Evolutionary conservation across 352 stramenopile genomes (phyloP), one percentile per base, ranked within the genome.

Genomic region (Phytophthora hibernalis): DNA sequence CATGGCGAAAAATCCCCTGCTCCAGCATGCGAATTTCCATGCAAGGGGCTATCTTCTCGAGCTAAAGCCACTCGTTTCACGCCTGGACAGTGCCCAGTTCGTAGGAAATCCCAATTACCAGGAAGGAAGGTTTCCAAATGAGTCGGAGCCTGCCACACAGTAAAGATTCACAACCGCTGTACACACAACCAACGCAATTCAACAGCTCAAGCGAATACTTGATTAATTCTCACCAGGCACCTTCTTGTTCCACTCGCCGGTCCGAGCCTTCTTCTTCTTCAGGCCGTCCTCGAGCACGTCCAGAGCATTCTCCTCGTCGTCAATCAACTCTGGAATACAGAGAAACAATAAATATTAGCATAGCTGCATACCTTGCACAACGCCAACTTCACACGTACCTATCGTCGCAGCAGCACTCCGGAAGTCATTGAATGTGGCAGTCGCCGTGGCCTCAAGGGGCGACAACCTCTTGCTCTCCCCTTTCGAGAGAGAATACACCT

Each of bases 221-320:
- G 42, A 65, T 70, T 70, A 68, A 61, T 70, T 68, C 21, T 61
- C 54, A 47, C 60, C 58, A 28, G 59, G 52, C 18, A 74, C 43
- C 50, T 65, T 77, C 53, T 75, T 79, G 62, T 82, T 82, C 74
- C 74, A 79, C 57, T 80, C 68, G 55, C 54, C 74, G 7, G 69
- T 82, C 66, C 82, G 74, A 61, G 90, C 77, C 53, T 93, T 95
- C 65, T 95, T 95, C 82, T 95, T 95, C 68, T 89, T 85, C 45
- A 92, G 56, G 12, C 82, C 83, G 33, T 80, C 82, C 35, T 94
- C 82, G 8, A 90, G 76, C 35, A 83, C 75, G 26, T 94, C 82
- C 16, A 80, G 58, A 12, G 74, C 61, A 9, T 88, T 74, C 12
- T 82, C 78, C 40, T 83, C 74, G 9, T 74, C 77, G 28, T 76